phyloP scores from a whole-genome alignment of 345 rosid species.

The Citrus sinensis region DVS_A1.0 CM039166.1:20438501-20439000 shows the following conservation, averaged over 20 bases:
- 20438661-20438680: background rate
- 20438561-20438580: conserved; percentile 61
- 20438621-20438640: conserved; percentile 24
- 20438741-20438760: conserved; percentile 14
- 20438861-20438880: background rate
- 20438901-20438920: conserved; percentile 8
- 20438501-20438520: background rate
- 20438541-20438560: conserved; percentile 42
- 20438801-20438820: conserved; percentile 34
- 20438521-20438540: background rate
- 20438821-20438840: conserved; percentile 18
- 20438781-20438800: conserved; percentile 27
- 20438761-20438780: conserved; percentile 20
- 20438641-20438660: conserved; percentile 14
- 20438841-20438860: conserved; percentile 23
- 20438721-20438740: conserved; percentile 23
- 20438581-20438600: conserved; percentile 70
- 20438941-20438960: conserved; percentile 12
- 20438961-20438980: background rate
- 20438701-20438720: conserved; percentile 22
- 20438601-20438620: conserved; percentile 75
- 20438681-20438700: conserved; percentile 7
- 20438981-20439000: background rate
- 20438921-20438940: conserved; percentile 11
- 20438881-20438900: conserved; percentile 25